A percentile compares a stretch with the other conserved stretches of the same genome.
Conservation (phyloP, 306 rosid species). For the Abrus precatorius region DNA sequence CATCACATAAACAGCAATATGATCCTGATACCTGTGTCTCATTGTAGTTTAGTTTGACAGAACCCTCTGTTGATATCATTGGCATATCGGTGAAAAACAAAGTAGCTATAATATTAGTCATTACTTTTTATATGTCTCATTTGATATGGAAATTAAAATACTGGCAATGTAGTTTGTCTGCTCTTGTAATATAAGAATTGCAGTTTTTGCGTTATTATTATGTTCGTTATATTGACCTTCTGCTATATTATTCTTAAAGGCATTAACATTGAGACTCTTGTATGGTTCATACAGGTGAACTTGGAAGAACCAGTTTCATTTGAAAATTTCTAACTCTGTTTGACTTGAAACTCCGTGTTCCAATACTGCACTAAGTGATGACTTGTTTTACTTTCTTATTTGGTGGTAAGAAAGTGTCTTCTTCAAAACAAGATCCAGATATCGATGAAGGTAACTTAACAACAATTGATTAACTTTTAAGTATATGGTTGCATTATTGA, state of each 20-base stretch:
- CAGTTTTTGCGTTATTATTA: conserved; percentile 8
- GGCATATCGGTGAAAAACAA: not conserved
- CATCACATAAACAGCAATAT: not conserved
- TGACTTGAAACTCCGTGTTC: conserved; percentile 39
- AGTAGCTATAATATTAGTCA: conserved; percentile 17
- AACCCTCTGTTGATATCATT: conserved; percentile 26
- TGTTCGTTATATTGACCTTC: conserved; percentile 4
- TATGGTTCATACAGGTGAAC: conserved; percentile 60
- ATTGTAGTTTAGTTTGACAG: conserved; percentile 9
- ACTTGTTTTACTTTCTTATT: conserved; percentile 68
- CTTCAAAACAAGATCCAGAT: conserved; percentile 46
- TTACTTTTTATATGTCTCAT: not conserved
- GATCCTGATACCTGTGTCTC: conserved; percentile 10
- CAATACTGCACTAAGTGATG: conserved; percentile 59
- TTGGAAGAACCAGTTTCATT: conserved; percentile 52
- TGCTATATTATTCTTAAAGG: conserved; percentile 29
- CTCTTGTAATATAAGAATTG: not conserved
- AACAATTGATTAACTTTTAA: conserved; percentile 1
- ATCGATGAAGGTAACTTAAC: conserved; percentile 64
- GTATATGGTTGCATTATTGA: not conserved
- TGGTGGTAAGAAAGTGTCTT: conserved; percentile 57
- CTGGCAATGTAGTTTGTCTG: conserved; percentile 24
- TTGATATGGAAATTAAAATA: not conserved
- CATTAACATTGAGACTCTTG: conserved; percentile 38
- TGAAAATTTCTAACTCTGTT: conserved; percentile 42